phyloP scores from a whole-genome alignment of 108 stramenopile genomes.

The Nitzschia inconspicua region DNA sequence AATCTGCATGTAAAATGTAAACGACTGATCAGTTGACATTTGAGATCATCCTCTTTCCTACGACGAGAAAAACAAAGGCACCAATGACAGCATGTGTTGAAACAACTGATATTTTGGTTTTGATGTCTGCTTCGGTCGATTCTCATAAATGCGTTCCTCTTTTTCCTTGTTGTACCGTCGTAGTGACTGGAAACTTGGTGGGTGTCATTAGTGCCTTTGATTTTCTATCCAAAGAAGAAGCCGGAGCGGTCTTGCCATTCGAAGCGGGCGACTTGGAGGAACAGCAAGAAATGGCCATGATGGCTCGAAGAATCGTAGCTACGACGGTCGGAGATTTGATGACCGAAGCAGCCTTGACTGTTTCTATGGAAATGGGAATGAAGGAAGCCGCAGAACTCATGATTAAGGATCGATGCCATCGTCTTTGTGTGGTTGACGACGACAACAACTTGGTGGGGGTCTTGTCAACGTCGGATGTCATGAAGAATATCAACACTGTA shows the following conservation, averaged over 20 bases:
- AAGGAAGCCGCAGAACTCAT: constrained; percentile 28
- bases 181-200: constrained; percentile 14
- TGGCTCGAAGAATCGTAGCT: constrained; percentile 27
- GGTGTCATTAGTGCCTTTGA: constrained; percentile 30
- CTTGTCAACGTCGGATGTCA: constrained; percentile 30
- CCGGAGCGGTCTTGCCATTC: constrained; percentile 27
- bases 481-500: constrained; percentile 27
- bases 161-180: no score
- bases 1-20: no score
- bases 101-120: no score
- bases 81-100: no score
- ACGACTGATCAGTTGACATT: no score
- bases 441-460: constrained; percentile 26
- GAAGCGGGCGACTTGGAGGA: constrained; percentile 10
- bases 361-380: constrained; percentile 11
- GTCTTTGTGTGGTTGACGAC: constrained; percentile 29
- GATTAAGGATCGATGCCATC: constrained; percentile 12
- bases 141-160: no score
- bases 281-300: not conserved
- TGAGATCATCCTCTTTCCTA: no score
- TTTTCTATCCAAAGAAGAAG: constrained; percentile 30
- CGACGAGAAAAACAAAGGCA: no score
- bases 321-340: constrained; percentile 27
- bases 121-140: no score
- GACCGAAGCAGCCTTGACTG: constrained; percentile 20